Percentiles rank a stretch among this genome's conserved stretches.
phyloP scores from a whole-genome alignment of 2,329 filamentous ascomycete genomes.

The Ceratocystis eucalypticola region DNA sequence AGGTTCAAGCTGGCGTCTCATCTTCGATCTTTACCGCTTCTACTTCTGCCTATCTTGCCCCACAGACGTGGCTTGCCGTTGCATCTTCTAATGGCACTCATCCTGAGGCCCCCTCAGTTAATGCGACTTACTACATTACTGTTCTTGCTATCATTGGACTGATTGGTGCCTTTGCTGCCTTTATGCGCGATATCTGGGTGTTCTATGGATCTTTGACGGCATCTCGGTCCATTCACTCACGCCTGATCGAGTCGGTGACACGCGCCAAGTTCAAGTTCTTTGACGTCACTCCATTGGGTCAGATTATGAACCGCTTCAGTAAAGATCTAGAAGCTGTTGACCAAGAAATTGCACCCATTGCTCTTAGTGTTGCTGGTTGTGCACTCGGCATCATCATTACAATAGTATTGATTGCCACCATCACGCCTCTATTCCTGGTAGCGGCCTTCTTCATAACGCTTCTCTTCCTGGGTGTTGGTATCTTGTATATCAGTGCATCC shows the following conservation, averaged over 20 bases:
- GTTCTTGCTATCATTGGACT: constrained; percentile 72
- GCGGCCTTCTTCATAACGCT: constrained; percentile 72
- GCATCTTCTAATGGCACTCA: constrained; percentile 3
- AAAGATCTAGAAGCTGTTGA: constrained; percentile 93
- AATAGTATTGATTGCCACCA: constrained; percentile 68
- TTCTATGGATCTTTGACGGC: constrained; percentile 87
- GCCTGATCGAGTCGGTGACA: constrained; percentile 63
- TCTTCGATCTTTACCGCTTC: constrained; percentile 5
- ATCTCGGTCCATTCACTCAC: constrained; percentile 69
- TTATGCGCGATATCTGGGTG: constrained; percentile 72
- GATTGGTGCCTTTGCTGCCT: constrained; percentile 64
- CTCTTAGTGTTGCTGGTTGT: constrained; percentile 60
- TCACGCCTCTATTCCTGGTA: constrained; percentile 83
- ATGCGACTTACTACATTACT: constrained; percentile 70
- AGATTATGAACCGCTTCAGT: constrained; percentile 96
- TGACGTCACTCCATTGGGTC: constrained; percentile 85
- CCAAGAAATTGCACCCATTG: constrained; percentile 86
- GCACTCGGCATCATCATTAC: constrained; percentile 63
- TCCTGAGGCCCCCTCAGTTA: constrained; percentile 38
- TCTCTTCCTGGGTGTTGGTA: constrained; percentile 69
- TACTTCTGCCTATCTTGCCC: constrained; percentile 7
- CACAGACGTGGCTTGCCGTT: constrained; percentile 11
- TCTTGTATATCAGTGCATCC: constrained; percentile 85
- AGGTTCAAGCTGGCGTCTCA: constrained; percentile 12
- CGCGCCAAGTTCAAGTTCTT: constrained; percentile 96